Evolutionary conservation across 108 stramenopile genomes (phyloP).

Genomic region (Stephanodiscus minutulus): DNA sequence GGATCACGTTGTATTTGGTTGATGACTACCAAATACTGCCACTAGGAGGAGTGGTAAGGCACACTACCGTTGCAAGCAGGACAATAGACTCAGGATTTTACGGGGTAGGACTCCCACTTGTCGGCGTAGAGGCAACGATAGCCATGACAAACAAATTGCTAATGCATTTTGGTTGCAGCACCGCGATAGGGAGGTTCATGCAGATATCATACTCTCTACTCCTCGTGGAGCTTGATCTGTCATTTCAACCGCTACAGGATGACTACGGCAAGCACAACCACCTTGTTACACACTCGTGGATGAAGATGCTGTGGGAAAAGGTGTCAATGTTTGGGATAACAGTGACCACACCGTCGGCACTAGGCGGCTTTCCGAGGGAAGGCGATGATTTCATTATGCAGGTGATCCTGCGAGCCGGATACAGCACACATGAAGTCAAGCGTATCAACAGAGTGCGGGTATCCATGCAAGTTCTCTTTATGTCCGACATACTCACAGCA

Average conservation of each 20-base stretch:
- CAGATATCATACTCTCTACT: neutral
- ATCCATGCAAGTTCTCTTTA: neutral
- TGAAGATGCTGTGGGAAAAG: slow-evolving; percentile 5
- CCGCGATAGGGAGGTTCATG: neutral
- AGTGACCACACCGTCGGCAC: neutral
- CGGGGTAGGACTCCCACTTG: neutral
- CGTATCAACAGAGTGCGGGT: slow-evolving; percentile 2
- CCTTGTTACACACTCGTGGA: neutral
- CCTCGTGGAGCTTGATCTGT: neutral
- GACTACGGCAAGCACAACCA: neutral
- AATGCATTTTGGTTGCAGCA: neutral
- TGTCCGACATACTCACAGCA: neutral
- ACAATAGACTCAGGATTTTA: neutral
- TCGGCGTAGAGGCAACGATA: neutral
- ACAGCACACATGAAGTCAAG: neutral
- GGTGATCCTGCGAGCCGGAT: neutral
- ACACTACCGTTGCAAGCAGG: neutral
- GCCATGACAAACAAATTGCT: neutral
- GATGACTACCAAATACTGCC: slow-evolving; percentile 1
- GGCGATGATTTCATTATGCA: neutral
- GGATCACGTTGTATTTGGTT: too few relatives aligned
- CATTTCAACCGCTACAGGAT: neutral
- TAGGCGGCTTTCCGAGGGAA: neutral
- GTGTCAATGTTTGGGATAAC: neutral
- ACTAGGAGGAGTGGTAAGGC: neutral